Conservation (phyloP, 441 rosid genomes). For the Croton laevigatus region DNA sequence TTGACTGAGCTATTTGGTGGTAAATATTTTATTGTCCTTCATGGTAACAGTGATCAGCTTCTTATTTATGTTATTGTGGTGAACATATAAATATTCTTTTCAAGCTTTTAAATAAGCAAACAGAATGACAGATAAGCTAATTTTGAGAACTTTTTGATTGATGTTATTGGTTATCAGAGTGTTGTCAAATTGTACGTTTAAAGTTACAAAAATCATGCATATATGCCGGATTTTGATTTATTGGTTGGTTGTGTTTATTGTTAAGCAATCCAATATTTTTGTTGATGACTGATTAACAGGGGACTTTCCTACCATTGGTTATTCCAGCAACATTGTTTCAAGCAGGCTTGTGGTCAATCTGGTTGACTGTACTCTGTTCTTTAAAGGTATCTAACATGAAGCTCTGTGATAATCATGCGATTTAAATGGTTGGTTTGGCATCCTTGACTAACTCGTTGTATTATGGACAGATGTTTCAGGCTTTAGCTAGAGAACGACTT, state of each 20-base stretch:
- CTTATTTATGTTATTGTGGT: background rate
- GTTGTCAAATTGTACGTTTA: background rate
- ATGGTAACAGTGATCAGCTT: background rate
- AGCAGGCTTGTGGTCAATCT: constrained; percentile 80
- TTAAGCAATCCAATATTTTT: constrained; percentile 11
- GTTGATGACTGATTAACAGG: constrained; percentile 48
- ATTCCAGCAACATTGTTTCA: constrained; percentile 84
- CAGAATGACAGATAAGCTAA: background rate
- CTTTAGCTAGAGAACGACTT: constrained; percentile 95
- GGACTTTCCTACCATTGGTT: constrained; percentile 85
- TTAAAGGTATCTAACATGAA: constrained; percentile 55
- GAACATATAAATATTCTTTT: constrained; percentile 4
- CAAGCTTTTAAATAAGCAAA: constrained; percentile 10
- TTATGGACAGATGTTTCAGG: constrained; percentile 88
- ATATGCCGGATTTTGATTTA: constrained; percentile 1
- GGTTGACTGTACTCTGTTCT: constrained; percentile 86
- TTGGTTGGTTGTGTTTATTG: constrained; percentile 6
- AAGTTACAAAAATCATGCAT: constrained; percentile 4
- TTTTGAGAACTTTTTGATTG: no score
- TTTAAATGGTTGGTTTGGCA: constrained; percentile 7
- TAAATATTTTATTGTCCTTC: constrained; percentile 8
- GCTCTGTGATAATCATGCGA: constrained; percentile 14
- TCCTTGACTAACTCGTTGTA: background rate
- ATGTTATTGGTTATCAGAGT: background rate
- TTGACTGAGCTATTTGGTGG: constrained; percentile 11